Evolutionary conservation across 2,329 filamentous ascomycete species (phyloP), one percentile per base, ranked within the genome.

Genomic region (Sclerotinia sclerotiorum): DNA sequence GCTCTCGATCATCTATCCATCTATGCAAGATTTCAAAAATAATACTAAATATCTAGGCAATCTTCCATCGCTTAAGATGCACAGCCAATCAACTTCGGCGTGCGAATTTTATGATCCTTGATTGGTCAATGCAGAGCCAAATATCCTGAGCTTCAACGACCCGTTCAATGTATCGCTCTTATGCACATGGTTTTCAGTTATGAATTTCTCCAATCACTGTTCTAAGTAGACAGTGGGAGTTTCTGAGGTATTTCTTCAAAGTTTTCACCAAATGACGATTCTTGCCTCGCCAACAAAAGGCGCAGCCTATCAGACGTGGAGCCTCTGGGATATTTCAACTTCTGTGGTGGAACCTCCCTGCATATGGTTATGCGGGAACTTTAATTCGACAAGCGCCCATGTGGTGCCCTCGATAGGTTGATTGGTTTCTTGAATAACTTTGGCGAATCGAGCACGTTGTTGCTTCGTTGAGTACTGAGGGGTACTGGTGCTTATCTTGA

Each of bases 101-200:
- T 70, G 69, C 57, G 49, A 58, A 44, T 42, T 11, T 48, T 3
- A 80, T 39, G 27, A 10, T 19, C 32, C 51, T n/a, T 71, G 68
- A 70, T 71, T 71, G 70, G 70, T 49, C 56, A 42, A 35, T 58
- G 8, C 39, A 68, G 60, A 44, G 54, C 5, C 29, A 61, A 29
- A 21, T 35, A 61, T n/a, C 27, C 48, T 48, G 39, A 17, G 10
- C 44, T 39, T 48, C 17, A n/a, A 35, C 74, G 29, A 32, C 55
- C 54, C n/a, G 6, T 51, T 61, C 35, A 51, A 44, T 39, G 29
- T 24, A 51, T 44, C 51, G n/a, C 55, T 17, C 32, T 67, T 58
- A 48, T 67, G 65, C 65, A 67, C 65, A 67, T 67, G 65, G 51
- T 39, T 52, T 8, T 39, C 29, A 11, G 32, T 5, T 27, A 27